Evolutionary conservation across 176 grass and related monocot genomes (phyloP).

Genomic region (Aegilops umbellulata): DNA sequence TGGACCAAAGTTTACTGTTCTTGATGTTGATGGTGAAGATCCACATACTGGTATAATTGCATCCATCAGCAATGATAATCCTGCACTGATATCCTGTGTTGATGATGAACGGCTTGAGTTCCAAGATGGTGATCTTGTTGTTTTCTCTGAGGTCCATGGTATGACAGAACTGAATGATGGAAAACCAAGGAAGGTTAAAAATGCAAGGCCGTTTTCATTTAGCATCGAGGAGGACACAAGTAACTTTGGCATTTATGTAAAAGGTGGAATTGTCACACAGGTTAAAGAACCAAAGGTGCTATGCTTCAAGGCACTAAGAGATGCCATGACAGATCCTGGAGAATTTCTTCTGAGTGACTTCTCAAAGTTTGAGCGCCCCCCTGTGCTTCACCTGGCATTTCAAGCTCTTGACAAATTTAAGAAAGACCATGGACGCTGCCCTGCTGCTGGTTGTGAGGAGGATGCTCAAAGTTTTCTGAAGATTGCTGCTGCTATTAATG

Average conservation of each 20-base stretch:
- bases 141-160: slow-evolving; percentile 76
- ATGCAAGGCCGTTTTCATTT: slow-evolving; percentile 59
- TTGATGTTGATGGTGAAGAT: slow-evolving; percentile 73
- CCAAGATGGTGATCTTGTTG: slow-evolving; percentile 68
- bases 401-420: slow-evolving; percentile 68
- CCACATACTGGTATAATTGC: slow-evolving; percentile 76
- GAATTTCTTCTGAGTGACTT: slow-evolving; percentile 73
- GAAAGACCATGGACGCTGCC: slow-evolving; percentile 41
- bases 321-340: slow-evolving; percentile 63
- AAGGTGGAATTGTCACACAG: slow-evolving; percentile 68
- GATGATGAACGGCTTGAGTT: slow-evolving; percentile 70
- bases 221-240: slow-evolving; percentile 62
- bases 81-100: slow-evolving; percentile 50
- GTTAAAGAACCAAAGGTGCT: slow-evolving; percentile 67
- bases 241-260: slow-evolving; percentile 46
- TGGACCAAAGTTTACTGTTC: slow-evolving; percentile 61
- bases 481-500: slow-evolving; percentile 50
- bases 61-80: slow-evolving; percentile 57
- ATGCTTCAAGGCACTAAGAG: slow-evolving; percentile 64
- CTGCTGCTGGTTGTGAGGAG: slow-evolving; percentile 45
- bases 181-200: slow-evolving; percentile 64
- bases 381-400: slow-evolving; percentile 68
- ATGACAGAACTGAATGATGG: slow-evolving; percentile 71
- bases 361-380: slow-evolving; percentile 58
- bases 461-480: slow-evolving; percentile 57